A percentile compares a stretch with the other conserved stretches of the same genome.
Evolutionary conservation across 345 rosid genomes (phyloP).

Genomic region (Carallia pectinifolia): DNA sequence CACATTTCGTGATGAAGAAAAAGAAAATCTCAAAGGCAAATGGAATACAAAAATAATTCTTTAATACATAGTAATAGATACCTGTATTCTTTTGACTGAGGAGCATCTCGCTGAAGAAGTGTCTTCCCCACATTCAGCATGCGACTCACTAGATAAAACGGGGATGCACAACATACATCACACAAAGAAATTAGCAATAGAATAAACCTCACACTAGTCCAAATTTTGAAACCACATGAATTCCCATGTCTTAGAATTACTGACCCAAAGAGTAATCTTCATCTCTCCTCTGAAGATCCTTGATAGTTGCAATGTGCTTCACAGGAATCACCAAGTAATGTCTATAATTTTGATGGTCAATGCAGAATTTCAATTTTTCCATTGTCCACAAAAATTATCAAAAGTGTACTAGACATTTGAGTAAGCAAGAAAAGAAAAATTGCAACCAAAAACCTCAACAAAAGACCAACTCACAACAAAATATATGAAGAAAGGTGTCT

Average conservation of each 20-base stretch:
- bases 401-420: not conserved
- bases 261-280: conserved; percentile 77
- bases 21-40: not conserved
- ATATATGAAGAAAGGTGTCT: no score
- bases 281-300: conserved; percentile 52
- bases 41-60: not conserved
- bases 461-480: no score
- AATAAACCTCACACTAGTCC: not conserved
- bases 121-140: conserved; percentile 77
- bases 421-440: not conserved
- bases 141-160: conserved; percentile 52
- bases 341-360: conserved; percentile 33
- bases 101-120: conserved; percentile 57
- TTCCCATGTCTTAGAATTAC: not conserved
- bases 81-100: conserved; percentile 56
- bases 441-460: no score
- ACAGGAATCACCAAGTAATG: conserved; percentile 85
- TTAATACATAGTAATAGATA: conserved; percentile 22
- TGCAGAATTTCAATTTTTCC: not conserved
- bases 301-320: conserved; percentile 72
- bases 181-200: not conserved
- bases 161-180: conserved; percentile 2
- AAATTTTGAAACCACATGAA: not conserved
- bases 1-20: not conserved
- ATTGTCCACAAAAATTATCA: not conserved